These are phyloP conservation scores for Verticillium isaacii DNA, from an alignment of 2,329 filamentous ascomycete genomes.

Conservation along the genomic window DNA sequence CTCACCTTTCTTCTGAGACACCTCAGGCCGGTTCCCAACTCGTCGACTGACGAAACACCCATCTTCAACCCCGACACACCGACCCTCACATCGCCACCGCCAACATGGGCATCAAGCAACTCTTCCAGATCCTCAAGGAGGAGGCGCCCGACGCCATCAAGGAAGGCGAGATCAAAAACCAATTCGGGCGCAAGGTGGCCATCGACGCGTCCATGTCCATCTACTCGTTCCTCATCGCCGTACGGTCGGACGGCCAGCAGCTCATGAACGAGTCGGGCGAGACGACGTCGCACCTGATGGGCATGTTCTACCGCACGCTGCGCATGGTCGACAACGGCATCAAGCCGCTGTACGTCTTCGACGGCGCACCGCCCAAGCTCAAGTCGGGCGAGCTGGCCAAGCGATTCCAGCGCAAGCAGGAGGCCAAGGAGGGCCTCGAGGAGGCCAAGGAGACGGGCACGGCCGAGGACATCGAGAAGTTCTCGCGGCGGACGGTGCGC, in stretches of 20 bases:
- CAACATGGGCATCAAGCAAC: slow-evolving; percentile 64
- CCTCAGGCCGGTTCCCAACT: no score
- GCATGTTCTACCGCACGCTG: slow-evolving; percentile 98
- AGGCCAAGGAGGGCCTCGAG: slow-evolving; percentile 83
- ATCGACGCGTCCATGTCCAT: slow-evolving; percentile 96
- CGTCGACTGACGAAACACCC: background rate
- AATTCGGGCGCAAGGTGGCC: slow-evolving; percentile 96
- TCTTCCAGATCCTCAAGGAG: slow-evolving; percentile 80
- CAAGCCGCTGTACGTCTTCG: slow-evolving; percentile 97
- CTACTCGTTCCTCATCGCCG: slow-evolving; percentile 97
- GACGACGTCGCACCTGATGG: slow-evolving; percentile 97
- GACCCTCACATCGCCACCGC: slow-evolving; percentile 5
- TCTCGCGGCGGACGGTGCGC: slow-evolving; percentile 84
- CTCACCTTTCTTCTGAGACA: background rate
- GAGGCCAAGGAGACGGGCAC: slow-evolving; percentile 97
- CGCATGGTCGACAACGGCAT: slow-evolving; percentile 99
- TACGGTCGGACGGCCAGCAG: slow-evolving; percentile 93
- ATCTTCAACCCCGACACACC: background rate
- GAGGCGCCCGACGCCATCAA: slow-evolving; percentile 95
- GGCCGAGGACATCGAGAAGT: slow-evolving; percentile 96
- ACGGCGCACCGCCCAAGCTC: slow-evolving; percentile 92
- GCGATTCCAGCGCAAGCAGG: slow-evolving; percentile 90
- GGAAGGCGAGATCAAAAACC: slow-evolving; percentile 96
- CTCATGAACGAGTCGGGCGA: slow-evolving; percentile 93
- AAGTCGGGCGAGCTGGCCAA: slow-evolving; percentile 97